Conservation (phyloP, 345 rosid species). For the Lepidium sativum region DNA sequence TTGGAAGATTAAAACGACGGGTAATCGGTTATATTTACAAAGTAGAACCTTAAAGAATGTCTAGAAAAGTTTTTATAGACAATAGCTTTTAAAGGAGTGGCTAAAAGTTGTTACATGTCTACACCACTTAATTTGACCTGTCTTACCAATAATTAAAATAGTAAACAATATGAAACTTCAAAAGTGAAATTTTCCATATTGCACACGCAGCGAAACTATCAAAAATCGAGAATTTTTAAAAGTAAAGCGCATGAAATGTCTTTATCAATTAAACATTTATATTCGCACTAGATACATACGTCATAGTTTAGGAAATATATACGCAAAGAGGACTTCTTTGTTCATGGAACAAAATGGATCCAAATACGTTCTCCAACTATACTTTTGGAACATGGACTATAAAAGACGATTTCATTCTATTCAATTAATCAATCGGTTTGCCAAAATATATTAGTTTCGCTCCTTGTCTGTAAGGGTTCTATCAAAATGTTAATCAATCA, state of each 20-base stretch:
- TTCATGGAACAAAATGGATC: neutral
- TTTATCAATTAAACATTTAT: neutral
- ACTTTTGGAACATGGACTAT: neutral
- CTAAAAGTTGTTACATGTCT: neutral
- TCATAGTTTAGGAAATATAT: neutral
- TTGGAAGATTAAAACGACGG: neutral
- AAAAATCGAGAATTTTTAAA: neutral
- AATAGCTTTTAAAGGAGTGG: neutral
- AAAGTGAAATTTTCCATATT: neutral
- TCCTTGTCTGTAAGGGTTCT: no score
- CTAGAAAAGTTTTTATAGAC: neutral
- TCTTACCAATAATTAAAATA: neutral
- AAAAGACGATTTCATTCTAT: no score
- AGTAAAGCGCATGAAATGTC: neutral
- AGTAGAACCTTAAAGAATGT: neutral
- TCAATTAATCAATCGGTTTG: no score
- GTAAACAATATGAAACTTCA: neutral
- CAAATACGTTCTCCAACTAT: neutral
- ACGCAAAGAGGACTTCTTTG: no score
- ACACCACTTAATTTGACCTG: slow-evolving; percentile 1
- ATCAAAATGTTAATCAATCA: no score
- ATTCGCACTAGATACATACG: neutral
- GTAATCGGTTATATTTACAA: neutral
- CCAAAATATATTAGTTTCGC: no score
- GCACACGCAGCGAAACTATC: neutral